Conservation (phyloP, 768 basidiomycete genomes). For the Macrolepiota dolichaula region DNA sequence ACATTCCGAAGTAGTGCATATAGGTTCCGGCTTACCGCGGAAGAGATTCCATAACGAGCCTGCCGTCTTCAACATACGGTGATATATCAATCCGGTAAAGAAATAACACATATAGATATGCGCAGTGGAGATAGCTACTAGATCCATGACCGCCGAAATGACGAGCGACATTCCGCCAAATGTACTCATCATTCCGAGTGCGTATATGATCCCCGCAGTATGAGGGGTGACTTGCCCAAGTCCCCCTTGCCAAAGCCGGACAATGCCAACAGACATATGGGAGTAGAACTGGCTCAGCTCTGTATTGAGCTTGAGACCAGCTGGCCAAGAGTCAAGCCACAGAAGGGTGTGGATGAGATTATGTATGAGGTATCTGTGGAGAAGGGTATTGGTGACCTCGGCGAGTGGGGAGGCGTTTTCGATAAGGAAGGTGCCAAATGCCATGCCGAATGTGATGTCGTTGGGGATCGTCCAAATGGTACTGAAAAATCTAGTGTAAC, state of each 20-base stretch:
- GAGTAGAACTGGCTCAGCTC: constrained; percentile 87
- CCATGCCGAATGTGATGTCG: constrained; percentile 82
- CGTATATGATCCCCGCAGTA: constrained; percentile 23
- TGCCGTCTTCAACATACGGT: constrained; percentile 50
- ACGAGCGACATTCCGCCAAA: constrained; percentile 18
- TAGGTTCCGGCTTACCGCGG: constrained; percentile 50
- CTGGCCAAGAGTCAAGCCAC: constrained; percentile 96
- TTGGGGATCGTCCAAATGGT: constrained; percentile 89
- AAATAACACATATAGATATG: constrained; percentile 74
- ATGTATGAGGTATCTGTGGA: constrained; percentile 20
- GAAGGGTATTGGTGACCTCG: neutral
- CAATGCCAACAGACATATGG: constrained; percentile 62
- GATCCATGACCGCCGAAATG: constrained; percentile 13
- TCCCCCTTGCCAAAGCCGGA: constrained; percentile 57
- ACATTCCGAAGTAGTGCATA: neutral
- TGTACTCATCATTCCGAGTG: constrained; percentile 28
- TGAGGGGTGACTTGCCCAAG: constrained; percentile 15
- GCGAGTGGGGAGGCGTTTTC: constrained; percentile 60
- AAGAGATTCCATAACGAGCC: constrained; percentile 87
- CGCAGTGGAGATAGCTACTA: constrained; percentile 37
- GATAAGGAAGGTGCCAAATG: constrained; percentile 65
- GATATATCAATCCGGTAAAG: constrained; percentile 58
- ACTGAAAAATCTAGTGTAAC: constrained; percentile 89
- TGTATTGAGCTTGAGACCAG: constrained; percentile 92
- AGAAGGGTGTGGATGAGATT: constrained; percentile 48